Percentiles rank a stretch among this genome's conserved stretches.
Conservation (phyloP, 768 basidiomycete genomes). For the Trametes coccinea region DNA sequence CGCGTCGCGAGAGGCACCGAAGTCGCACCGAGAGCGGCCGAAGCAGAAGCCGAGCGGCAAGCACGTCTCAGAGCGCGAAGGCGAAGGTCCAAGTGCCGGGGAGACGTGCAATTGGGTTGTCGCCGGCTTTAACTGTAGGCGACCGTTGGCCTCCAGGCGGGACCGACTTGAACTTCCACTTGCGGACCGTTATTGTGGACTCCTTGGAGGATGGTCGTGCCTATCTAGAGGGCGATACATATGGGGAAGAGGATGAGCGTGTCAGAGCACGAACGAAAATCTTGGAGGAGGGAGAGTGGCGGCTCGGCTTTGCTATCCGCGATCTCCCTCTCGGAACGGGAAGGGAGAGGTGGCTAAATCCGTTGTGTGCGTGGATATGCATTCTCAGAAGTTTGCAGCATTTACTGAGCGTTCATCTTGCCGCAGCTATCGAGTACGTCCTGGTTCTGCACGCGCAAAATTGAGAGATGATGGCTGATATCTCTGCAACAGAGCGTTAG, state of each 20-base stretch:
- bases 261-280: conserved; percentile 23
- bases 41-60: not conserved
- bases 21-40: not conserved
- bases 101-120: conserved; percentile 69
- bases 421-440: conserved; percentile 51
- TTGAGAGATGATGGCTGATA: not conserved
- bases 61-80: not conserved
- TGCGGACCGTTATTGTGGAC: conserved; percentile 84
- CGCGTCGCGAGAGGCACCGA: not conserved
- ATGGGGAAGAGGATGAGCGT: not conserved
- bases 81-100: not conserved
- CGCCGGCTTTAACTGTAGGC: conserved; percentile 67
- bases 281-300: conserved; percentile 65
- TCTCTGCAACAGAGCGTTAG: conserved; percentile 60
- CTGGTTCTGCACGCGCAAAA: no score
- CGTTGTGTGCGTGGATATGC: conserved; percentile 56
- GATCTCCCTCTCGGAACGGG: conserved; percentile 66
- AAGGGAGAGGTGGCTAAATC: conserved; percentile 78
- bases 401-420: conserved; percentile 34
- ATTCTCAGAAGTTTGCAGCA: no score
- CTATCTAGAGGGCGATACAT: not conserved
- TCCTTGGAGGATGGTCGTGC: conserved; percentile 49
- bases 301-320: conserved; percentile 82
- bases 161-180: conserved; percentile 77
- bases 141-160: conserved; percentile 88